Conservation (phyloP, 139 green algal species). For the Yamagishiella unicocca region DNA sequence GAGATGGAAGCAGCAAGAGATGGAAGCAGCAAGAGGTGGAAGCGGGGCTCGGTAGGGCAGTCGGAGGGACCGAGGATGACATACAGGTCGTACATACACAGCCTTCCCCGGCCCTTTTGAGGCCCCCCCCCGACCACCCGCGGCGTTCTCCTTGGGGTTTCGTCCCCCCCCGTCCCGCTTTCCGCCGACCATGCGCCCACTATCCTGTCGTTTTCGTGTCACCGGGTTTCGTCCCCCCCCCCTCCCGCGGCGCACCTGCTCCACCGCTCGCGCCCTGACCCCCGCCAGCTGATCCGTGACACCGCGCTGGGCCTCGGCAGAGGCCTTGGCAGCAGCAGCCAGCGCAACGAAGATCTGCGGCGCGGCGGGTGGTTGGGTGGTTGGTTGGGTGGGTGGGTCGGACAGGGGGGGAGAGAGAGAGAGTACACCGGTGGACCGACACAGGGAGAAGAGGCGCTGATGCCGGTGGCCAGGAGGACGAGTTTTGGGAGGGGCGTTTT, state of each 20-base stretch:
- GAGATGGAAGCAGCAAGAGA: too few relatives aligned
- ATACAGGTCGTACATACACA: too few relatives aligned
- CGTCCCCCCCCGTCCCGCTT: background rate
- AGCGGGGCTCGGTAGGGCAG: too few relatives aligned
- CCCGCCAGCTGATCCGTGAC: conserved; percentile 20
- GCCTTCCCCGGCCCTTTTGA: background rate
- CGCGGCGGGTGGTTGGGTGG: background rate
- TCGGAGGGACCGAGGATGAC: too few relatives aligned
- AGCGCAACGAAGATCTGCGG: background rate
- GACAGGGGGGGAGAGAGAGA: background rate
- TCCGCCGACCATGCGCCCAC: too few relatives aligned
- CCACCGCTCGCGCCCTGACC: background rate
- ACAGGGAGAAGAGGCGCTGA: too few relatives aligned
- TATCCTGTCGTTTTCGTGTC: too few relatives aligned
- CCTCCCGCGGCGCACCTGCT: conserved; percentile 8
- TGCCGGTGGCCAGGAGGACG: too few relatives aligned
- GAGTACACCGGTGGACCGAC: background rate
- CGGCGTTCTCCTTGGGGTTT: background rate
- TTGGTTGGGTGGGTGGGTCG: background rate
- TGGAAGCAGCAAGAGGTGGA: too few relatives aligned
- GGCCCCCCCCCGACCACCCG: background rate
- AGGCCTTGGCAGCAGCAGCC: background rate
- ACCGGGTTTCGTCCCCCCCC: too few relatives aligned
- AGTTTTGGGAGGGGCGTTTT: too few relatives aligned
- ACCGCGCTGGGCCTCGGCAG: conserved; percentile 9